These are phyloP conservation scores for Xylaria palmicola DNA, from an alignment of 495 filamentous ascomycete species.

Conservation along the genomic window DNA sequence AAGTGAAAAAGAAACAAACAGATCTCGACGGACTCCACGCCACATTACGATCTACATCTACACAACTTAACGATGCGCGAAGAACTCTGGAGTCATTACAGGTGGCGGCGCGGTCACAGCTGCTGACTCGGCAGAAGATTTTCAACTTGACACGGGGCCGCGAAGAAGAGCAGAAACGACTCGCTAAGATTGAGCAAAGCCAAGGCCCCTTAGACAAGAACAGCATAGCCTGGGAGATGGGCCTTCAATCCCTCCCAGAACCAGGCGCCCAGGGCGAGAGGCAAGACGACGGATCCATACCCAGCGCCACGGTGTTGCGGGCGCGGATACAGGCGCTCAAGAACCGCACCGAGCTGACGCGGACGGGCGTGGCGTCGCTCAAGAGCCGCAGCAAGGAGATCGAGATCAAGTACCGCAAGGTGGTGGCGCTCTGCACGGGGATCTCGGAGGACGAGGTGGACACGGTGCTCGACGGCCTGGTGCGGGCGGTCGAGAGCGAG, in stretches of 20 bases:
- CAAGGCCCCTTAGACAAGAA: conserved; percentile 36
- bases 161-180: conserved; percentile 48
- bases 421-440: conserved; percentile 68
- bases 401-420: conserved; percentile 66
- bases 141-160: conserved; percentile 48
- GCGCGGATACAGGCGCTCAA: conserved; percentile 49
- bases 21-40: conserved; percentile 73
- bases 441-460: conserved; percentile 65
- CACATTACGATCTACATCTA: conserved; percentile 75
- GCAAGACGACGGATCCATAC: conserved; percentile 27
- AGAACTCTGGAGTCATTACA: conserved; percentile 67
- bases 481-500: conserved; percentile 73
- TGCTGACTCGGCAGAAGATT: conserved; percentile 44
- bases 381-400: conserved; percentile 62
- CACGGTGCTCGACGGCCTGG: conserved; percentile 56
- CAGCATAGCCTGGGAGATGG: conserved; percentile 38
- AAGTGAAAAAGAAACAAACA: conserved; percentile 76
- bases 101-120: conserved; percentile 48
- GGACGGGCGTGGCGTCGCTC: conserved; percentile 55
- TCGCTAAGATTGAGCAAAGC: conserved; percentile 38
- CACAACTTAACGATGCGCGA: conserved; percentile 71
- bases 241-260: conserved; percentile 23
- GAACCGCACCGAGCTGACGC: conserved; percentile 57
- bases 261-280: conserved; percentile 7
- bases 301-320: conserved; percentile 38